A percentile compares a stretch with the other conserved stretches of the same genome.
phyloP scores from a whole-genome alignment of 768 basidiomycete genomes.

The Myochromella boudieri region DNA sequence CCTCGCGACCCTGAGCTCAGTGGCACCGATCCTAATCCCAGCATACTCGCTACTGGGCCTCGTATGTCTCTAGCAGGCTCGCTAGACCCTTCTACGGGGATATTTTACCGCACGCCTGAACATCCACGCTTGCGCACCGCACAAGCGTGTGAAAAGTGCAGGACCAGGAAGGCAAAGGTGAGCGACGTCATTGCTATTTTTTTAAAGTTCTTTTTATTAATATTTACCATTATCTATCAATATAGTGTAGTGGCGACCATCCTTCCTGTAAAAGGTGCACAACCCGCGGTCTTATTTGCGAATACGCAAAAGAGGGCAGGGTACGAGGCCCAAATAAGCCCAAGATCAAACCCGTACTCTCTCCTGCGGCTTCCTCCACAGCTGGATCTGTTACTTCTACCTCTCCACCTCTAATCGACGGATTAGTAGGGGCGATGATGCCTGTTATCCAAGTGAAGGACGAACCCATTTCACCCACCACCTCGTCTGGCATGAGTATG shows the following conservation, averaged over 20 bases:
- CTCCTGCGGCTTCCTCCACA: constrained; percentile 2
- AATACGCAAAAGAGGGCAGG: constrained; percentile 67
- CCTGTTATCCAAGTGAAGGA: no score
- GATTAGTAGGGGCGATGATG: no score
- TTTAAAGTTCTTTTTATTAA: constrained; percentile 1
- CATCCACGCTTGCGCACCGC: constrained; percentile 67
- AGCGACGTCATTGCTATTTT: background rate
- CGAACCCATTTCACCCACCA: no score
- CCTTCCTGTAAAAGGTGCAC: constrained; percentile 69
- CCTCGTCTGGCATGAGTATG: no score
- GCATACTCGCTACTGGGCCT: background rate
- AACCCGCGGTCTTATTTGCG: constrained; percentile 55
- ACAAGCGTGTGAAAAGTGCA: constrained; percentile 76
- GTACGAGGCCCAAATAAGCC: constrained; percentile 63
- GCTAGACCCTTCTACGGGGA: constrained; percentile 62
- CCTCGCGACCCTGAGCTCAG: no score
- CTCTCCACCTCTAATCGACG: no score
- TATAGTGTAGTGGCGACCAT: constrained; percentile 72
- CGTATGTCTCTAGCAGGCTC: constrained; percentile 36
- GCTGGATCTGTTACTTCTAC: no score
- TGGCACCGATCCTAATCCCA: background rate
- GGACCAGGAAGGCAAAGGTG: constrained; percentile 74
- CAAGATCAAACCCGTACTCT: constrained; percentile 28
- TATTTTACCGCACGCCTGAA: constrained; percentile 64
- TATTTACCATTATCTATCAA: background rate